Evolutionary conservation across 495 filamentous ascomycete genomes (phyloP).

Genomic region (Trypethelium eluteriae): DNA sequence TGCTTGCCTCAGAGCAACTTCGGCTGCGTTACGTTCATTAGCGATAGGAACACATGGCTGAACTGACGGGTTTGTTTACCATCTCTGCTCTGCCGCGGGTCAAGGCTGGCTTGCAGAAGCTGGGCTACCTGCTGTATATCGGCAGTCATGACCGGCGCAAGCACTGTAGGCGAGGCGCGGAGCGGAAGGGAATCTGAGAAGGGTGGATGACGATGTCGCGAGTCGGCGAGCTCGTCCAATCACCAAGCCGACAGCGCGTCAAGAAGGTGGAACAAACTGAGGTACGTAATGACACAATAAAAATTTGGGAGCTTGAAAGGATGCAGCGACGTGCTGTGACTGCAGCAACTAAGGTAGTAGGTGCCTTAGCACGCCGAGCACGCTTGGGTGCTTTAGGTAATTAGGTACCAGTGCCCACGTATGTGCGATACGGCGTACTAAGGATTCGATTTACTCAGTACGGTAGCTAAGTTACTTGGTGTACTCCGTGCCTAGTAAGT

Average conservation of each 20-base stretch:
- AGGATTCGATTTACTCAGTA: too few species aligned
- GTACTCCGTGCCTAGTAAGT: too few species aligned
- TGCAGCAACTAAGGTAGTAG: too few species aligned
- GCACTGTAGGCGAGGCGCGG: neutral
- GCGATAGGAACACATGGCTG: neutral
- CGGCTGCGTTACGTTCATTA: constrained; percentile 52
- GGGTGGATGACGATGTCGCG: neutral
- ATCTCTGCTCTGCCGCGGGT: constrained; percentile 78
- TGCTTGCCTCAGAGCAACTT: constrained; percentile 63
- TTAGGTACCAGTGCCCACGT: too few species aligned
- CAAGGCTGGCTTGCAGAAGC: constrained; percentile 78
- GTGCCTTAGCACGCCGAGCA: too few species aligned
- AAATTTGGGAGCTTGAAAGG: neutral
- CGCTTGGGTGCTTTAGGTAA: too few species aligned
- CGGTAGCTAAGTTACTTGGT: too few species aligned
- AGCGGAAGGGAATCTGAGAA: neutral
- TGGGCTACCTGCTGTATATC: constrained; percentile 64
- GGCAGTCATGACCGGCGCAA: constrained; percentile 55
- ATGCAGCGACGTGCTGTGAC: neutral
- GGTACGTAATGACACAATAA: neutral
- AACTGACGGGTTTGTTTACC: constrained; percentile 44
- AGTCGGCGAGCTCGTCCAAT: neutral
- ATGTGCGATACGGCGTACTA: too few species aligned
- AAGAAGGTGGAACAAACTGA: neutral
- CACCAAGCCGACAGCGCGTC: neutral